Evolutionary conservation across 169 alveolate genomes (phyloP).

Genomic region (Eimeria acervulina): DNA sequence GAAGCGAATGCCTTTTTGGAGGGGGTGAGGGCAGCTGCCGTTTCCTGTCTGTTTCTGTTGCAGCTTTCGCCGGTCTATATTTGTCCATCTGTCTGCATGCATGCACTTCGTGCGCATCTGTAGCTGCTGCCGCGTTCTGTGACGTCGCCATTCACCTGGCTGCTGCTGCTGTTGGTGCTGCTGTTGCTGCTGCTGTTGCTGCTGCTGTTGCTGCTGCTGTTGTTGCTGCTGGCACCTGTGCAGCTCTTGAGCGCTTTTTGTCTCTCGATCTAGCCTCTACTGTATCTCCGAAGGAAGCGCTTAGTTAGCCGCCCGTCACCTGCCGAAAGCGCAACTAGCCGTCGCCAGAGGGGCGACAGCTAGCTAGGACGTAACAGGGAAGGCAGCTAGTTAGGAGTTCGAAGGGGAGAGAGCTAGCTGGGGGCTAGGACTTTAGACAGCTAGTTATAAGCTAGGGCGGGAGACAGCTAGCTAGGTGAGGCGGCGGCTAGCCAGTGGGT

Average conservation of each 20-base stretch:
- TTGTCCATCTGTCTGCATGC: neutral
- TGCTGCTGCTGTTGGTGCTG: neutral
- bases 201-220: neutral
- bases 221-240: neutral
- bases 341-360: neutral
- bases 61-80: neutral
- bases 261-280: neutral
- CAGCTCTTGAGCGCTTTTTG: neutral
- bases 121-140: neutral
- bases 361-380: neutral
- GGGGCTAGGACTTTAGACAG: neutral
- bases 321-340: neutral
- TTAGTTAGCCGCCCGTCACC: neutral
- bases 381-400: neutral
- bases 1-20: slow-evolving; percentile 3
- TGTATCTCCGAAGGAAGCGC: neutral
- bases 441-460: neutral
- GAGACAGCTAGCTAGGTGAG: neutral
- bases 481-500: neutral
- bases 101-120: neutral
- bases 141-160: neutral
- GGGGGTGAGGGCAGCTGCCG: neutral
- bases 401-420: neutral
- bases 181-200: neutral
- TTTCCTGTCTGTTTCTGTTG: neutral